Conservation (phyloP, 148 eudicot species). For the Rhododendron ferrugineum region DNA sequence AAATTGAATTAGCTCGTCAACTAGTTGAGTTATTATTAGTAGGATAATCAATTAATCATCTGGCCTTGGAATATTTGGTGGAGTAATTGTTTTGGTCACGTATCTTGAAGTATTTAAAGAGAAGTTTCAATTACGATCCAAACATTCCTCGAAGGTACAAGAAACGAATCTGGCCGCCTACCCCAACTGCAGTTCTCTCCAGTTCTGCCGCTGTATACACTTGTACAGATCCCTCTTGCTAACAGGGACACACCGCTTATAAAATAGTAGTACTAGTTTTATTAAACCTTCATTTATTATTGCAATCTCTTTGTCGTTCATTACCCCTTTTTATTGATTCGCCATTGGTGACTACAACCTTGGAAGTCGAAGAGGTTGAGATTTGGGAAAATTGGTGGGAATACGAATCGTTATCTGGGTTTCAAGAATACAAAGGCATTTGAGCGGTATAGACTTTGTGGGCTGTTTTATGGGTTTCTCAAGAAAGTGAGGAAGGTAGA, state of each 20-base stretch:
- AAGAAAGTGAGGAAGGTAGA: slow-evolving; percentile 12
- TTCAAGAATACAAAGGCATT: slow-evolving; percentile 12
- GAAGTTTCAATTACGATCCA: slow-evolving; percentile 4
- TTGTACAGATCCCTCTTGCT: not conserved
- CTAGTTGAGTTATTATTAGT: not conserved
- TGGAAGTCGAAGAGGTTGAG: slow-evolving; percentile 4
- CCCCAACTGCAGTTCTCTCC: slow-evolving; percentile 8
- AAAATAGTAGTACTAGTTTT: not conserved
- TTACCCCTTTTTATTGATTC: not conserved
- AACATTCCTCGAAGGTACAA: slow-evolving; percentile 7
- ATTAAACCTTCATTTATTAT: slow-evolving; percentile 7
- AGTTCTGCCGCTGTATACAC: not conserved
- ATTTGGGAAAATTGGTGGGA: not conserved
- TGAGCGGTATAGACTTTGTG: not conserved
- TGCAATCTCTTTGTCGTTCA: not conserved
- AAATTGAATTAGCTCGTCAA: too few species aligned
- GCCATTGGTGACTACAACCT: not conserved
- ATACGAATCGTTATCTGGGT: slow-evolving; percentile 18
- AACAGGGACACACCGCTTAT: not conserved
- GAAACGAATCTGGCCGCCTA: slow-evolving; percentile 17
- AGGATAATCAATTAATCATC: not conserved
- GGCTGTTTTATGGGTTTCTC: slow-evolving; percentile 19
- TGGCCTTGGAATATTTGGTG: not conserved
- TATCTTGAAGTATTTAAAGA: not conserved
- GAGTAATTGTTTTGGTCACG: not conserved